These are phyloP conservation scores for Iris pallida DNA, from an alignment of 116 monocot species.

Conservation along the genomic window DNA sequence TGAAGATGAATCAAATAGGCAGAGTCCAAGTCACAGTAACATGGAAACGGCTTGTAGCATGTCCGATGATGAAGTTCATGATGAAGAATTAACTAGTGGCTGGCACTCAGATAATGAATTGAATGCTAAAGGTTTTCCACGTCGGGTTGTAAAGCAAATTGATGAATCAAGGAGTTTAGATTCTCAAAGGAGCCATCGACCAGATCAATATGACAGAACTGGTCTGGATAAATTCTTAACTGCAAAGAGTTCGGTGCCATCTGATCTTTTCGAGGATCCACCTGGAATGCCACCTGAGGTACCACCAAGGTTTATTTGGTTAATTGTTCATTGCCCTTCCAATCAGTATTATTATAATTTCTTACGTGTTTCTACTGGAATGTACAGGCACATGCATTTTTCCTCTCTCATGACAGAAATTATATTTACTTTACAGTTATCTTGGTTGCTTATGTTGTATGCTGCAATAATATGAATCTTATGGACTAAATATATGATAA, in stretches of 20 bases:
- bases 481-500: too few relatives aligned
- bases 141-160: slow-evolving; percentile 34
- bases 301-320: not conserved
- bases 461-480: too few relatives aligned
- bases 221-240: slow-evolving; percentile 21
- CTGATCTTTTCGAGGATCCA: slow-evolving; percentile 38
- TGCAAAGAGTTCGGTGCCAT: slow-evolving; percentile 17
- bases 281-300: slow-evolving; percentile 74
- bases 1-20: slow-evolving; percentile 38
- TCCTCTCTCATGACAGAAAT: too few relatives aligned
- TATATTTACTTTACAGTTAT: too few relatives aligned
- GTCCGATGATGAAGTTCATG: slow-evolving; percentile 65
- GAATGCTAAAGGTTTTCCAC: slow-evolving; percentile 50
- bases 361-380: too few relatives aligned
- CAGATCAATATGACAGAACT: slow-evolving; percentile 23
- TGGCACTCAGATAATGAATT: slow-evolving; percentile 94
- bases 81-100: slow-evolving; percentile 31
- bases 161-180: slow-evolving; percentile 27
- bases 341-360: not conserved
- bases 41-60: slow-evolving; percentile 43
- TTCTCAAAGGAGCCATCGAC: slow-evolving; percentile 21
- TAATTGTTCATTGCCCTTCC: not conserved
- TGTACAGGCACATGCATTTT: too few relatives aligned
- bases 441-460: too few relatives aligned
- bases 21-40: slow-evolving; percentile 18